Percentiles rank a stretch among this genome's conserved stretches.
Evolutionary conservation across 768 basidiomycete species (phyloP).

Genomic region (Lanmaoa pseudosensibilis): DNA sequence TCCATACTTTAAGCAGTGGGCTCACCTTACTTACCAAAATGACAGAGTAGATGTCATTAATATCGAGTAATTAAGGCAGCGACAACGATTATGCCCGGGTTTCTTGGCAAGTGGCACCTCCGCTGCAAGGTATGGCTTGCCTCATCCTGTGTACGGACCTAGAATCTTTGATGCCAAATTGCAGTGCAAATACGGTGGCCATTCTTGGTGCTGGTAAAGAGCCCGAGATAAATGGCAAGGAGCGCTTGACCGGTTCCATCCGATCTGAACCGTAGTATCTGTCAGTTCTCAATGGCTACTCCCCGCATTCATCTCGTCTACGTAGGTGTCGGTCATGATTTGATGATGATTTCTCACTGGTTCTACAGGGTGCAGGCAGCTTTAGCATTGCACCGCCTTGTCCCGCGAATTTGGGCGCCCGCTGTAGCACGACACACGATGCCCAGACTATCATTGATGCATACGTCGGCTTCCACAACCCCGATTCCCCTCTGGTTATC

Average conservation of each 20-base stretch:
- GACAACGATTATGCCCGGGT: background rate
- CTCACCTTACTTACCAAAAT: background rate
- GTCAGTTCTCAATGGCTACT: background rate
- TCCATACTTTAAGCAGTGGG: too few species aligned
- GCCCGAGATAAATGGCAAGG: background rate
- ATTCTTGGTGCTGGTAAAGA: background rate
- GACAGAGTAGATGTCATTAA: background rate
- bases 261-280: too few species aligned
- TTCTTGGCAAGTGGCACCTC: background rate
- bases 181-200: background rate
- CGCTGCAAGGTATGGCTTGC: background rate
- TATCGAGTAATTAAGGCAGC: background rate
- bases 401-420: background rate
- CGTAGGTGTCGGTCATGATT: background rate
- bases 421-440: background rate
- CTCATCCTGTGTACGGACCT: too few species aligned
- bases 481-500: background rate
- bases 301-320: background rate
- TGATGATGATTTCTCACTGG: background rate
- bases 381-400: background rate
- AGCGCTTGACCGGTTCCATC: too few species aligned
- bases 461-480: background rate
- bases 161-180: background rate
- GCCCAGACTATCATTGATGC: background rate
- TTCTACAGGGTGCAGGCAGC: background rate